These are phyloP conservation scores for Scenedesmus sp. DNA, from an alignment of 163 green algal genomes.

Conservation along the genomic window DNA sequence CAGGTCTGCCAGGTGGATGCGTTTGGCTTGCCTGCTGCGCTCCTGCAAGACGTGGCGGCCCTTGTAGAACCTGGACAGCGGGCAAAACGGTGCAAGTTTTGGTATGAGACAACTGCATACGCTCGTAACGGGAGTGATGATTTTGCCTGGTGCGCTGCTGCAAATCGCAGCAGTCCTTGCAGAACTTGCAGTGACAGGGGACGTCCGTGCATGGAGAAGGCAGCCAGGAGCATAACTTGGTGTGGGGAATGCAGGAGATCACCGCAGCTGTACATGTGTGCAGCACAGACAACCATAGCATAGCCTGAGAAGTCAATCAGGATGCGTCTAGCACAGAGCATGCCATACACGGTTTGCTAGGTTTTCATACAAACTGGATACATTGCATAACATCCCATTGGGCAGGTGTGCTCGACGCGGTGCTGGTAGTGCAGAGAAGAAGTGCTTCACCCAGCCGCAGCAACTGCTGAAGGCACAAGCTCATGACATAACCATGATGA, in stretches of 20 bases:
- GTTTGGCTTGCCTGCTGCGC: conserved; percentile 51
- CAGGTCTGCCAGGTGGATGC: conserved; percentile 52
- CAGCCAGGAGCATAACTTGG: not conserved
- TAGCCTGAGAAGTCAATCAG: too few relatives aligned
- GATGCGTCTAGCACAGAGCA: too few relatives aligned
- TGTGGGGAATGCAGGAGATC: too few relatives aligned
- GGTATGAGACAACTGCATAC: not conserved
- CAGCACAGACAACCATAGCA: too few relatives aligned
- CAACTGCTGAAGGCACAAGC: not conserved
- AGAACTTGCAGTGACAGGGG: conserved; percentile 52
- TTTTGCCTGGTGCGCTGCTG: conserved; percentile 52
- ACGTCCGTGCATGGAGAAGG: not conserved
- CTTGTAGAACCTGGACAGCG: conserved; percentile 58
- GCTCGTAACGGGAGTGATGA: not conserved
- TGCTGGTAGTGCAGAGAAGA: too few relatives aligned
- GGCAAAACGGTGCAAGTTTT: not conserved
- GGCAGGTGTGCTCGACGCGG: too few relatives aligned
- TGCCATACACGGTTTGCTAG: too few relatives aligned
- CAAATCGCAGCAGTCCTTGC: conserved; percentile 46
- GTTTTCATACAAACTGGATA: too few relatives aligned
- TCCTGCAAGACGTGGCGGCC: conserved; percentile 55
- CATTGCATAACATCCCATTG: too few relatives aligned
- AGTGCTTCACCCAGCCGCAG: too few relatives aligned
- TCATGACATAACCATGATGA: too few relatives aligned
- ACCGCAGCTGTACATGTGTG: not conserved